Evolutionary conservation across 129 eudicot species (phyloP), one percentile per base, ranked within the genome.

Genomic region (carrot (Daucus carota)): DNA sequence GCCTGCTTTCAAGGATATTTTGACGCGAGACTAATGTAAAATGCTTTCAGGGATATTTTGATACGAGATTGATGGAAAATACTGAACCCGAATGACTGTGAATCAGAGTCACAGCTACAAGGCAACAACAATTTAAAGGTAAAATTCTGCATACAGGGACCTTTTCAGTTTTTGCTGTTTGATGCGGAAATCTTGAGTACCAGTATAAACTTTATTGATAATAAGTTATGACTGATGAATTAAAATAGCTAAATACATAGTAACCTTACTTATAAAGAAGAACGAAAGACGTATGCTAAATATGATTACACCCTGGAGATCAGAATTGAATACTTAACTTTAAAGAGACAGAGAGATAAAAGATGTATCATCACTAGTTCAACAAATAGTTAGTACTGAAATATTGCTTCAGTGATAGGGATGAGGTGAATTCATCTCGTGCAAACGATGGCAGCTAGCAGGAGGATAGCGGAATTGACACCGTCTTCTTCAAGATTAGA

Each of bases 401-500:
- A 63, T 14, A 13, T 14, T 63, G 70, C 40, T 59, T 29, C 20
- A 62, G 8, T 62, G 17, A 31, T 46, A 12, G 10, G 14, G 6
- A 10, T 57, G 29, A n/a, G n/a, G 32, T 29, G 20, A 32, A 4
- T 67, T 34, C 2, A 67, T 67, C 72, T 67, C 2, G 86, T 67
- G 80, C 80, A 89, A 3, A 92, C 93, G 16, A 92, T 86, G 79
- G 92, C 87, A 75, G 96, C 97, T 26, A 92, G 91, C 59, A 89
- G 74, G 67, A 92, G 83, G 57, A 92, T 89, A 34, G 97, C 97
- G 0, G 96, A 82, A 66, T 96, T 90, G 76, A 84, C 73, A 28
- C 90, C 97, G 52, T 92, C 97, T 36, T 87, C 92, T 81, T 92
- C 83, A 60, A 92, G 88, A 78, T 81, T 79, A 15, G 93, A 92